Evolutionary conservation across 2,329 filamentous ascomycete genomes (phyloP), one percentile per base, ranked within the genome.

Genomic region (Phyllosticta citrichinensis): DNA sequence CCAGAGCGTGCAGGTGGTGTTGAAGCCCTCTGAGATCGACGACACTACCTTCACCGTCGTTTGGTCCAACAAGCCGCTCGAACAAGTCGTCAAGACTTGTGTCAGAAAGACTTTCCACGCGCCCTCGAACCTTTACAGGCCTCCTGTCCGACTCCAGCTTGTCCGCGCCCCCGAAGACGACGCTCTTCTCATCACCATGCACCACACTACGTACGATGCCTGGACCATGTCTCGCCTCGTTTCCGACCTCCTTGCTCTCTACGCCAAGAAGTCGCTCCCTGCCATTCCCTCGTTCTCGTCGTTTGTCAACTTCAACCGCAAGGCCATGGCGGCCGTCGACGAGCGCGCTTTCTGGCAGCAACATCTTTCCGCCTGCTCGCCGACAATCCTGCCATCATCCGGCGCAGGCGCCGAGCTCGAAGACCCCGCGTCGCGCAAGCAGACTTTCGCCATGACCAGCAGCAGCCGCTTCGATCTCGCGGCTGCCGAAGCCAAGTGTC

Each of bases 191-290:
- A 30, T 75, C 10, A 66, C 69, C 30, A 65, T 75, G 27, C 70
- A 74, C 51, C 73, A 75, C 56, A 69, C 72, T 17, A 65, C 68
- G 8, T 75, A 74, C 58, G 73, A 75, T 52, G 72, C 72, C 2
- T 74, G 70, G 67, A 69, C 71, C 0, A 72, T 75, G 66, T 66
- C 66, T 1, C 68, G 68, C 52, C 64, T 74, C 8, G 61, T 73
- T 10, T 60, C 66, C 12, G 71, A 74, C 35, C 68, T 75, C 2
- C 61, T 58, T 11, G 63, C 64, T 0, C 63, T 73, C 11, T 74
- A 74, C 55, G 54, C 62, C 9, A 58, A 55, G 14, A 54, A 64
- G 9, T 3, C 50, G 2, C 27, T 55, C 6, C 27, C 20, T 2
- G 25, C 58, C 25, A n/a, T 52, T 2, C 54, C 58, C 5, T 33